phyloP scores from a whole-genome alignment of 257 asterid species.

The Craterostigma plantagineum region DNA sequence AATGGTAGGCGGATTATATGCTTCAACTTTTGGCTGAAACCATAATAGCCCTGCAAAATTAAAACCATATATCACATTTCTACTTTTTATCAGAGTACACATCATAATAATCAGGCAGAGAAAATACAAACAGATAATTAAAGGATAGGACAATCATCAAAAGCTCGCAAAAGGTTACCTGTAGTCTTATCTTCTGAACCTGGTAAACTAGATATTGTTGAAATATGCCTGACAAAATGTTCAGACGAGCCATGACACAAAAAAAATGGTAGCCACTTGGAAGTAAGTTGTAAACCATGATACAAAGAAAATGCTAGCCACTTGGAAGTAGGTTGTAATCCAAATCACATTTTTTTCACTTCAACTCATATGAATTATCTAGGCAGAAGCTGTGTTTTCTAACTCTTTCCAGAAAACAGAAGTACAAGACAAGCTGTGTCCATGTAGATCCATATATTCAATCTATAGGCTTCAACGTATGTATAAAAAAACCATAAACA shows the following conservation, averaged over 20 bases:
- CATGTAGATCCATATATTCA: too few relatives aligned
- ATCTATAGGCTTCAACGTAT: too few relatives aligned
- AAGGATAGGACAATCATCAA: neutral
- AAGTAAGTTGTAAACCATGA: too few relatives aligned
- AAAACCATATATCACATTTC: neutral
- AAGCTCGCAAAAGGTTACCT: slow-evolving; percentile 31
- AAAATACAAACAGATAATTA: neutral
- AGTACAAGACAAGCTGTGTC: too few relatives aligned
- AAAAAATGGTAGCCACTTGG: slow-evolving; percentile 1
- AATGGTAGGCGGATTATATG: slow-evolving; percentile 80
- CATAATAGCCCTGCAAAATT: slow-evolving; percentile 75
- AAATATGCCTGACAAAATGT: slow-evolving; percentile 64
- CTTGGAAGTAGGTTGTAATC: neutral
- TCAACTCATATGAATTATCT: too few relatives aligned
- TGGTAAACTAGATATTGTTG: slow-evolving; percentile 90
- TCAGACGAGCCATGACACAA: slow-evolving; percentile 5
- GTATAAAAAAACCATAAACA: too few relatives aligned
- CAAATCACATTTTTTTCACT: neutral
- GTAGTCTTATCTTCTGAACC: slow-evolving; percentile 80
- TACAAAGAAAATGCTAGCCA: too few relatives aligned
- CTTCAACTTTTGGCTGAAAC: slow-evolving; percentile 96
- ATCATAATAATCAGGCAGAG: too few relatives aligned
- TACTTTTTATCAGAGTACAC: too few relatives aligned
- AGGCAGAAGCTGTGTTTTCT: too few relatives aligned
- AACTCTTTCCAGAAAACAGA: too few relatives aligned